Percentiles rank a stretch among this genome's conserved stretches.
Evolutionary conservation across 75 land plant genomes (phyloP).

Genomic region (Picea sitchensis): DNA sequence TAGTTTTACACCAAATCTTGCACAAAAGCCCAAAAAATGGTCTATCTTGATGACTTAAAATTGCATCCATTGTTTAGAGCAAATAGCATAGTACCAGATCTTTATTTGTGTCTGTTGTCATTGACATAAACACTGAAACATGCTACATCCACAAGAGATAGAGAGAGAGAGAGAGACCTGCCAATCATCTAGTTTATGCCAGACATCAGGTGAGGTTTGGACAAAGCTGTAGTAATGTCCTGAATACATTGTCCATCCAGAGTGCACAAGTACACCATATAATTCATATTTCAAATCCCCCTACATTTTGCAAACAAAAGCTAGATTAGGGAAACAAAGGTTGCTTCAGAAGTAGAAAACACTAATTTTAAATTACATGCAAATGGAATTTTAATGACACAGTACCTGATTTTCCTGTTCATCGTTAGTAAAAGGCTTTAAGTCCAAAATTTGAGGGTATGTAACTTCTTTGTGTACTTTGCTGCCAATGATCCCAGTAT

Average conservation of each 20-base stretch:
- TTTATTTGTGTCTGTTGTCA: too few species aligned
- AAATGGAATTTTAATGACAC: not conserved
- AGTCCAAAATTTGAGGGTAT: slow-evolving; percentile 54
- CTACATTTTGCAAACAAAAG: slow-evolving; percentile 15
- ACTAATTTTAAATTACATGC: not conserved
- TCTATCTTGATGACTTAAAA: not conserved
- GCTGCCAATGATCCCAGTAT: slow-evolving; percentile 38
- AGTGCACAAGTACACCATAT: slow-evolving; percentile 78
- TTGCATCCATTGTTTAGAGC: not conserved
- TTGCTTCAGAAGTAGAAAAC: not conserved
- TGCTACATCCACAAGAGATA: too few species aligned
- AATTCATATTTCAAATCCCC: slow-evolving; percentile 51
- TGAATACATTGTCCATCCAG: slow-evolving; percentile 49
- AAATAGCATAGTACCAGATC: too few species aligned
- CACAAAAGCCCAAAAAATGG: not conserved
- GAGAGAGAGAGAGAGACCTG: slow-evolving; percentile 29
- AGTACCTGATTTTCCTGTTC: slow-evolving; percentile 13
- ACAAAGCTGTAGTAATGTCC: slow-evolving; percentile 78
- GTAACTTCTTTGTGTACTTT: slow-evolving; percentile 70
- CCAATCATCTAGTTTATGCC: slow-evolving; percentile 71
- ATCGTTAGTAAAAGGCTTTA: slow-evolving; percentile 52
- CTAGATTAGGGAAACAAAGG: not conserved
- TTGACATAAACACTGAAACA: too few species aligned
- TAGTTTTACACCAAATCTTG: not conserved
- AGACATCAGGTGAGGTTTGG: slow-evolving; percentile 50